These are phyloP conservation scores for Fusarium sp. DNA, from an alignment of 2,329 filamentous ascomycete genomes.

Conservation along the genomic window DNA sequence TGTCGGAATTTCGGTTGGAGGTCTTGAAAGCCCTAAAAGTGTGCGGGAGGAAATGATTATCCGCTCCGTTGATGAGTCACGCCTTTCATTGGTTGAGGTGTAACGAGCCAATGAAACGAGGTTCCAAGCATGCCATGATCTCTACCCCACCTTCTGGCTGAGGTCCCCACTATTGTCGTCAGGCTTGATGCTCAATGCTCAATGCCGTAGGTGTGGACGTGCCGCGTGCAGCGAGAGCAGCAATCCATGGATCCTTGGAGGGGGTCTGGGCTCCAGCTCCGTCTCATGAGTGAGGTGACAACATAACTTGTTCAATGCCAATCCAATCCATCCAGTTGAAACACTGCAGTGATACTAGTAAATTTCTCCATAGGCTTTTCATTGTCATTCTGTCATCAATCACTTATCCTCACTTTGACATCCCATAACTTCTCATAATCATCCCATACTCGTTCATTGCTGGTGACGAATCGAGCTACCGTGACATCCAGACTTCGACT, in stretches of 20 bases:
- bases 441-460: constrained; percentile 1
- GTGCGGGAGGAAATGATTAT: constrained; percentile 48
- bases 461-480: constrained; percentile 11
- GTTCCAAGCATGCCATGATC: constrained; percentile 10
- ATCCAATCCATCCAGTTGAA: constrained; percentile 16
- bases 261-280: constrained; percentile 20
- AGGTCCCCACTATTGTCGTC: constrained; percentile 29
- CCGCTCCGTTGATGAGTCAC: constrained; percentile 48
- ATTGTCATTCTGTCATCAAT: constrained; percentile 1
- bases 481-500: constrained; percentile 9
- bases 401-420: not conserved
- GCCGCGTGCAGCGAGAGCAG: not conserved
- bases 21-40: constrained; percentile 58
- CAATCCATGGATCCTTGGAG: constrained; percentile 3
- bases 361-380: constrained; percentile 1
- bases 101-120: constrained; percentile 35
- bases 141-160: constrained; percentile 39
- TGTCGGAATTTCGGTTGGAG: too few relatives aligned
- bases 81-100: constrained; percentile 26
- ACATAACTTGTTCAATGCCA: constrained; percentile 13
- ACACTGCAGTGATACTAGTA: constrained; percentile 4
- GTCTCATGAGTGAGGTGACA: constrained; percentile 28
- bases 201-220: constrained; percentile 1
- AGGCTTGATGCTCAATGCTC: constrained; percentile 19
- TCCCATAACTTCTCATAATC: not conserved